Conservation (phyloP, 2,329 filamentous ascomycete genomes). For the Bertia moriformis region DNA sequence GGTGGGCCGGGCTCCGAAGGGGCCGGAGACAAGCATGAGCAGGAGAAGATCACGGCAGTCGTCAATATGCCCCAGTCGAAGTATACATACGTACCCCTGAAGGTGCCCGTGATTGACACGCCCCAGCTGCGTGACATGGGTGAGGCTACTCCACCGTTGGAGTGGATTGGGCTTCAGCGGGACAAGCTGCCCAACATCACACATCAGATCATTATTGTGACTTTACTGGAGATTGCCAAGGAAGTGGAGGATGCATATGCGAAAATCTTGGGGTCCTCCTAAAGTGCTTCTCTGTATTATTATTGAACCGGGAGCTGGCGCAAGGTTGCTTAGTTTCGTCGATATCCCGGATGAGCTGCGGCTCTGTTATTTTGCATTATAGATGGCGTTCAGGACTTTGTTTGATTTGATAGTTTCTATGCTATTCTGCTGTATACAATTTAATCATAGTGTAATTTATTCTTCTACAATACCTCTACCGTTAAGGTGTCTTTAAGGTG, state of each 20-base stretch:
- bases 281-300: no score
- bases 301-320: no score
- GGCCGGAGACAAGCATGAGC: constrained; percentile 12
- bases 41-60: constrained; percentile 88
- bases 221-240: constrained; percentile 76
- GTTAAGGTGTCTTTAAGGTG: no score
- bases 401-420: no score
- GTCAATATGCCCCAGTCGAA: constrained; percentile 83
- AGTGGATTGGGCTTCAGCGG: constrained; percentile 89
- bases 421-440: no score
- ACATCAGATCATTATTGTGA: constrained; percentile 94
- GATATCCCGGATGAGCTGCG: no score
- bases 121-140: constrained; percentile 95
- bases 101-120: constrained; percentile 86
- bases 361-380: no score
- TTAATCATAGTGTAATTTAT: no score
- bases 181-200: constrained; percentile 86
- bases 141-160: constrained; percentile 87
- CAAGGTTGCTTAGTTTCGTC: no score
- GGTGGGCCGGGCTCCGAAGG: constrained; percentile 35
- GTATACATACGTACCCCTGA: constrained; percentile 75
- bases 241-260: constrained; percentile 95
- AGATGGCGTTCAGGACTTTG: no score
- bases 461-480: no score
- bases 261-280: constrained; percentile 65